Conservation (phyloP, 495 filamentous ascomycete genomes). For the Penicillium taxi region DNA sequence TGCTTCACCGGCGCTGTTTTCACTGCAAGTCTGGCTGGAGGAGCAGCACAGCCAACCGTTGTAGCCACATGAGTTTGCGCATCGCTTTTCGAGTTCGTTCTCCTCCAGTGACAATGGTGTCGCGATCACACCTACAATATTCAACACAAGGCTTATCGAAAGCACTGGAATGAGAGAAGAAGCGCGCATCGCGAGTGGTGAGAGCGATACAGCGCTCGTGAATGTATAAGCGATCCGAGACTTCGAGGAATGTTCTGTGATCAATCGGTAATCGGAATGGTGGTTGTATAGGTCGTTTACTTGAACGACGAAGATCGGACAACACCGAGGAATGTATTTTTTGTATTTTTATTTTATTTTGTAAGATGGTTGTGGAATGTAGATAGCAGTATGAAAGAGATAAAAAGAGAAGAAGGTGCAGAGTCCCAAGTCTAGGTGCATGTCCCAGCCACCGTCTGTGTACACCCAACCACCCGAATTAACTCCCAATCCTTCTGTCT, state of each 20-base stretch:
- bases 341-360: too few species aligned
- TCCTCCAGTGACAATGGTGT: conserved; percentile 26
- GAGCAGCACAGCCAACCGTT: conserved; percentile 61
- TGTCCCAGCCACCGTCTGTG: conserved; percentile 31
- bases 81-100: conserved; percentile 37
- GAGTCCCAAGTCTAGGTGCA: conserved; percentile 7
- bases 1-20: conserved; percentile 48
- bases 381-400: conserved; percentile 4
- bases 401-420: conserved; percentile 10
- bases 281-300: too few species aligned
- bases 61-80: conserved; percentile 61
- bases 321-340: too few species aligned
- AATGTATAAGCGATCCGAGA: background rate
- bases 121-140: conserved; percentile 23
- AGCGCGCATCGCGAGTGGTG: conserved; percentile 25
- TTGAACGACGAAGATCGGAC: too few species aligned
- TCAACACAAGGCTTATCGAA: conserved; percentile 21
- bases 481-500: conserved; percentile 16
- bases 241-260: conserved; percentile 11
- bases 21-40: conserved; percentile 52
- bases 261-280: conserved; percentile 2
- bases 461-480: conserved; percentile 44
- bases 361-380: conserved; percentile 3
- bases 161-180: conserved; percentile 20
- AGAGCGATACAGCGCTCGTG: conserved; percentile 1